Base-by-base conservation (phyloP, 176 grass and related monocot genomes). In the Puccinellia tenuiflora region DNA sequence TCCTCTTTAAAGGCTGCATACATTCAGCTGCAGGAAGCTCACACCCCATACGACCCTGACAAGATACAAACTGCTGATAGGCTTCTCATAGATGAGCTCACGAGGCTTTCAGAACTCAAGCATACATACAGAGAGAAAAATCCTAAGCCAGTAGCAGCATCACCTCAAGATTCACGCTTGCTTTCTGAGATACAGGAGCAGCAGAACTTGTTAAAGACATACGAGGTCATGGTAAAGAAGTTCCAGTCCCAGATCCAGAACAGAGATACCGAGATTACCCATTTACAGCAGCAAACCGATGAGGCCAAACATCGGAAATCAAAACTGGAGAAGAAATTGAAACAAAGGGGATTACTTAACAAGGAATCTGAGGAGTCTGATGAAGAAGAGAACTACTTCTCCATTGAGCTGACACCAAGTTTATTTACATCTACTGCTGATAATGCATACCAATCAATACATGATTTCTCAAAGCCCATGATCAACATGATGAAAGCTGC, bases 401-500 rank as follows among this genome's bases (percentile, higher is more conserved):
- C 96, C 46, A 84, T 96, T 75, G 93, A 99, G 63, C 76, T 96
- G 79, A 99, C 96, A 24, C 96, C 96, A 52, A 89, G 78, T 83
- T 86, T 99, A 51, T 96, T 90, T 83, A 93, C 93, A 67, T 91
- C 88, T 72, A 85, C 93, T 82, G 96, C 91, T 26, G 93, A 99
- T 78, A 86, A 74, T 9, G 77, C 87, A 24, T 96, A 96, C 73
- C 94, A 96, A 70, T 93, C 96, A 0, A 99, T 99, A 82, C 96
- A 99, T 87, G 93, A 96, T 73, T 93, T 99, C 35, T 93, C 96
- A 59, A 99, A 99, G 86, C 89, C 93, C 11, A 53, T 99, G 68
- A 99, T 99, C 87, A 96, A 99, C 76, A 99, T 96, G 96, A 99
- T 99, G 96, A 98, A 98, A 72, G 89, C 89, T 84, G 92, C 92